Evolutionary conservation across 495 filamentous ascomycete species (phyloP).

Genomic region (Corynascus novoguineensis): DNA sequence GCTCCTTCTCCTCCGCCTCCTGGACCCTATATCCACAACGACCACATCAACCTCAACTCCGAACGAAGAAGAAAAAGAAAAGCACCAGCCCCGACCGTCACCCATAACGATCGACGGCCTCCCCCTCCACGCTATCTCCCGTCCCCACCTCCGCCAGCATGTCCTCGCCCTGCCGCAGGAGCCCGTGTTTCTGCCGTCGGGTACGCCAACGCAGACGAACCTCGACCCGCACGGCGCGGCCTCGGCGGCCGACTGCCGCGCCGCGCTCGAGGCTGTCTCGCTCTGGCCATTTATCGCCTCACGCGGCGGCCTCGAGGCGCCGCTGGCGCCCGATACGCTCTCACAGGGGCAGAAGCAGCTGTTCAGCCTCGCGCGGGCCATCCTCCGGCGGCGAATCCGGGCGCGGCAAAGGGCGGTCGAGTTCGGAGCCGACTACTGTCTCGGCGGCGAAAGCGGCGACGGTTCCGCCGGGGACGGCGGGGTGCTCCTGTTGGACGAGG

Average conservation of each 20-base stretch:
- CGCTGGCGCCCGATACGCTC: conserved; percentile 47
- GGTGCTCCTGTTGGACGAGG: conserved; percentile 37
- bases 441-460: too few species aligned
- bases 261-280: conserved; percentile 45
- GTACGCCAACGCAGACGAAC: conserved; percentile 39
- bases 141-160: conserved; percentile 17
- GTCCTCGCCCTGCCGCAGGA: conserved; percentile 47
- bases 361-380: conserved; percentile 56
- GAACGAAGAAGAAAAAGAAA: not conserved
- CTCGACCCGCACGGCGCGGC: conserved; percentile 35
- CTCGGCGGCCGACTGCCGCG: conserved; percentile 37
- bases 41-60: conserved; percentile 36
- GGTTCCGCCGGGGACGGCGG: conserved; percentile 18
- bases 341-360: conserved; percentile 61
- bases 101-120: conserved; percentile 21
- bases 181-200: conserved; percentile 50
- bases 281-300: conserved; percentile 46
- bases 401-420: conserved; percentile 9
- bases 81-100: conserved; percentile 36
- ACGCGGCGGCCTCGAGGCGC: conserved; percentile 47
- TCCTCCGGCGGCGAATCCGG: conserved; percentile 41
- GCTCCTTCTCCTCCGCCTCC: conserved; percentile 88
- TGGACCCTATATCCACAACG: conserved; percentile 54
- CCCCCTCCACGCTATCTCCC: conserved; percentile 17
- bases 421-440: too few species aligned